These are phyloP conservation scores for Colletotrichum musicola DNA, from an alignment of 2,329 filamentous ascomycete species.

Conservation along the genomic window DNA sequence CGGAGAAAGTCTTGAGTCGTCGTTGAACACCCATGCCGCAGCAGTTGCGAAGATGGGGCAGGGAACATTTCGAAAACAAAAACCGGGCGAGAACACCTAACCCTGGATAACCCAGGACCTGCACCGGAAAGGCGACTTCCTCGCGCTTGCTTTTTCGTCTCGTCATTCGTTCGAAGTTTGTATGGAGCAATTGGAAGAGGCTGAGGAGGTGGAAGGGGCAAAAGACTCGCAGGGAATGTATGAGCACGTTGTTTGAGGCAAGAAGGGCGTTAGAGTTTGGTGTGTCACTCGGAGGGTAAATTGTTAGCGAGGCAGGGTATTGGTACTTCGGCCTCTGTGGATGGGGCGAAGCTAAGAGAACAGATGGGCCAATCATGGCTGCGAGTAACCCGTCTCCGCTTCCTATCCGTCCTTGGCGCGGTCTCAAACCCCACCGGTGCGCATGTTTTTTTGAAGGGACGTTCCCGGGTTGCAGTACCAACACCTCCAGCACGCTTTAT, in stretches of 20 bases:
- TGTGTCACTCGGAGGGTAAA: conserved; percentile 15
- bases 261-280: conserved; percentile 12
- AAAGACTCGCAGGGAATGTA: conserved; percentile 3
- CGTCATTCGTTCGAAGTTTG: conserved; percentile 12
- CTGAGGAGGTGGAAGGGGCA: background rate
- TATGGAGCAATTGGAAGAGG: background rate
- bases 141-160: conserved; percentile 19
- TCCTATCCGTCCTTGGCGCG: conserved; percentile 27
- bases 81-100: background rate
- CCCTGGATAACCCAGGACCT: too few relatives aligned
- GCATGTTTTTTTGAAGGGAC: conserved; percentile 9
- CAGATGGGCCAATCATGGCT: conserved; percentile 5
- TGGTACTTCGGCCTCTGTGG: conserved; percentile 16
- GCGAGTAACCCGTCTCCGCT: background rate
- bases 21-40: background rate
- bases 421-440: conserved; percentile 29
- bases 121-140: background rate
- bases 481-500: conserved; percentile 7
- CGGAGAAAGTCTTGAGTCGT: background rate
- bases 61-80: background rate
- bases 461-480: conserved; percentile 17
- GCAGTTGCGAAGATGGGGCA: background rate
- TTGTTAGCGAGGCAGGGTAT: conserved; percentile 18
- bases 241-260: conserved; percentile 36
- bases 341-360: background rate